Conservation (phyloP, 345 rosid genomes). For the Eucalyptus regnans region DNA sequence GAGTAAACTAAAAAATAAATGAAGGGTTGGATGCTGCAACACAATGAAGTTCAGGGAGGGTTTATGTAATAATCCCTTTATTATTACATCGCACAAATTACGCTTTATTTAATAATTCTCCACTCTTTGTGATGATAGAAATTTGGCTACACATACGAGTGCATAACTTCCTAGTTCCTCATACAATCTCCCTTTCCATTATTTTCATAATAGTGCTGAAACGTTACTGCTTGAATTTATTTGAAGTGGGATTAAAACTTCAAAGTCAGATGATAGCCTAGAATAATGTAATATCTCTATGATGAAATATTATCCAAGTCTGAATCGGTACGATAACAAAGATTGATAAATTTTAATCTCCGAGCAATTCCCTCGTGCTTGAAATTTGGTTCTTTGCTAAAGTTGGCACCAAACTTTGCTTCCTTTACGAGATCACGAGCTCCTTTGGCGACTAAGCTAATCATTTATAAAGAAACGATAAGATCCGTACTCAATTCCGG, state of each 20-base stretch:
- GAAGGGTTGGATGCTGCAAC: not conserved
- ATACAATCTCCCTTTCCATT: not conserved
- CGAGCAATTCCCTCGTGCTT: not conserved
- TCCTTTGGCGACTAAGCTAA: not conserved
- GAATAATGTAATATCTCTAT: not conserved
- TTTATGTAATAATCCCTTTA: not conserved
- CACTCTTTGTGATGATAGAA: not conserved
- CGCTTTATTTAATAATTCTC: not conserved
- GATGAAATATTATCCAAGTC: not conserved
- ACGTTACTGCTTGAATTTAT: not conserved
- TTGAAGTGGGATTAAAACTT: not conserved
- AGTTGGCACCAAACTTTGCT: not conserved
- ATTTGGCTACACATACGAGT: not conserved
- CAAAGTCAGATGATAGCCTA: not conserved
- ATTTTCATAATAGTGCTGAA: not conserved
- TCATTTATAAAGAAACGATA: not conserved
- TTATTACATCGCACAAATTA: too few species aligned
- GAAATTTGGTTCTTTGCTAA: not conserved
- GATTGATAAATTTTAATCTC: not conserved
- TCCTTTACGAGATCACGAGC: not conserved
- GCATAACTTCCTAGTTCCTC: not conserved
- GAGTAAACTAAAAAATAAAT: not conserved
- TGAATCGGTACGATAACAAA: not conserved
- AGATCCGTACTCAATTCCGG: not conserved
- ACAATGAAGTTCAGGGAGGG: not conserved